Evolutionary conservation across 1,284 basidiomycete species (phyloP).

Genomic region (Naganishia sp.): DNA sequence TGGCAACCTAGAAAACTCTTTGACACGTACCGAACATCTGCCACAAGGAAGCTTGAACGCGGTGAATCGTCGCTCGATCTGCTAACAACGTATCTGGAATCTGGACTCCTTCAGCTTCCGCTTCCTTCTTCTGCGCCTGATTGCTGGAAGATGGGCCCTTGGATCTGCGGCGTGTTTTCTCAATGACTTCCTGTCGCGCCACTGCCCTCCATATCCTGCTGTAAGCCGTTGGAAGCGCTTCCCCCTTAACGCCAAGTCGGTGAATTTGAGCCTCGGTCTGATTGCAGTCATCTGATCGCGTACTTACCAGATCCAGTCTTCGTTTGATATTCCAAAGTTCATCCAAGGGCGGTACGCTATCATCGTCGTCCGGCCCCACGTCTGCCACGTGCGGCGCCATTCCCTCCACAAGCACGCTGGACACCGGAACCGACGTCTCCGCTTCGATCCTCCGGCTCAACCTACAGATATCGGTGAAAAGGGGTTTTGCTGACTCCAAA

Average conservation of each 20-base stretch:
- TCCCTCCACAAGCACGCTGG: constrained; percentile 25
- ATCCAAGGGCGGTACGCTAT: constrained; percentile 42
- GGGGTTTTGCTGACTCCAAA: constrained; percentile 8
- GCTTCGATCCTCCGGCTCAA: constrained; percentile 34
- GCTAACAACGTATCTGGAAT: constrained; percentile 29
- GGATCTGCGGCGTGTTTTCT: constrained; percentile 1
- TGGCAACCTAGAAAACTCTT: not conserved
- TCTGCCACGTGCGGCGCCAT: constrained; percentile 29
- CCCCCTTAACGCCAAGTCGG: constrained; percentile 42
- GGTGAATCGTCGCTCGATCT: constrained; percentile 12
- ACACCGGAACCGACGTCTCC: constrained; percentile 25
- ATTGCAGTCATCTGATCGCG: not conserved
- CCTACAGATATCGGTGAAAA: constrained; percentile 36
- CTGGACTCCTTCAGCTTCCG: constrained; percentile 32
- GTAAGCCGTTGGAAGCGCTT: constrained; percentile 47
- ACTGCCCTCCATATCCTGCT: constrained; percentile 44
- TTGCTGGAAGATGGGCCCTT: not conserved
- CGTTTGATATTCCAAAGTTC: constrained; percentile 49
- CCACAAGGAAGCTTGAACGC: constrained; percentile 31
- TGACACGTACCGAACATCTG: constrained; percentile 29
- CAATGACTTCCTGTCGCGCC: constrained; percentile 31
- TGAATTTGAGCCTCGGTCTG: not conserved
- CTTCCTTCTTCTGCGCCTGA: constrained; percentile 13
- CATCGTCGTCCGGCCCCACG: constrained; percentile 27
- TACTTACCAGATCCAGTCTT: constrained; percentile 46